Evolutionary conservation across 2,329 filamentous ascomycete species (phyloP).

Genomic region (Dactylellina drechsleri): DNA sequence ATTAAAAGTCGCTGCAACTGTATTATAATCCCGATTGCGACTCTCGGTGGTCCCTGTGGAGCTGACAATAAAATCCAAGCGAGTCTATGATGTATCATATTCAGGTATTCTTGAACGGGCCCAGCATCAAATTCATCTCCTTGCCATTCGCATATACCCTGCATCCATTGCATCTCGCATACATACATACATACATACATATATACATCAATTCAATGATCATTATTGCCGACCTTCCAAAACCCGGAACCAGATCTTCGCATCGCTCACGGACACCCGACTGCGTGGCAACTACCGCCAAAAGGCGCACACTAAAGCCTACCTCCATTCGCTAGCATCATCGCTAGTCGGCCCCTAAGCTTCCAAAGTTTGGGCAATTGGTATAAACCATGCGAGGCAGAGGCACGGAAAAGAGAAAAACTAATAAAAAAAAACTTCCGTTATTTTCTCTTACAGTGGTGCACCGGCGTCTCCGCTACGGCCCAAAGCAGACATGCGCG

Average conservation of each 20-base stretch:
- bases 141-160: too few species aligned
- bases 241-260: background rate
- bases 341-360: background rate
- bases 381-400: too few species aligned
- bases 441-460: background rate
- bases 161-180: too few species aligned
- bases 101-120: too few species aligned
- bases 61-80: background rate
- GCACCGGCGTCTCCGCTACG: constrained; percentile 7
- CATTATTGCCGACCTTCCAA: background rate
- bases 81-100: too few species aligned
- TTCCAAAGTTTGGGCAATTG: too few species aligned
- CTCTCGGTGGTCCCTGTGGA: background rate
- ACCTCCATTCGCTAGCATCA: background rate
- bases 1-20: too few species aligned
- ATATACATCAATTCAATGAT: background rate
- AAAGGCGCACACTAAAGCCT: constrained; percentile 3
- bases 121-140: too few species aligned
- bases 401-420: too few species aligned
- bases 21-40: too few species aligned
- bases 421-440: constrained; percentile 8
- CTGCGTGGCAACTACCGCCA: background rate
- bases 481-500: background rate
- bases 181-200: too few species aligned
- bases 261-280: background rate